These are phyloP conservation scores for Scheffersomyces lignosus DNA, from an alignment of 805 yeast species.

Conservation along the genomic window DNA sequence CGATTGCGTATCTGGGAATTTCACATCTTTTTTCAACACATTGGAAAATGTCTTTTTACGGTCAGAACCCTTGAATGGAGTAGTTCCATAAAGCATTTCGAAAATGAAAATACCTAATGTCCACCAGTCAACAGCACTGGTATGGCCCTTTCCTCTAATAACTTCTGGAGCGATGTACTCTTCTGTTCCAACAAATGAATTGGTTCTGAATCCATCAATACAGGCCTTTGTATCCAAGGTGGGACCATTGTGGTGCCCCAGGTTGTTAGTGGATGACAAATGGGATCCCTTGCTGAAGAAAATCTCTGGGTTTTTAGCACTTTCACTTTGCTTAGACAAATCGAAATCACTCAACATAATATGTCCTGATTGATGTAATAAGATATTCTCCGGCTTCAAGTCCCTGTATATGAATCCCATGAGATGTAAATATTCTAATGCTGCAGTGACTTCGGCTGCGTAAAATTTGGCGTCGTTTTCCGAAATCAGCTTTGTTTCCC, in stretches of 20 bases:
- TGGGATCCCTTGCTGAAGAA: constrained; percentile 31
- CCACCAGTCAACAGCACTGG: constrained; percentile 99
- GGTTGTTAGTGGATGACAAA: constrained; percentile 13
- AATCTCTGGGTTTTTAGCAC: constrained; percentile 74
- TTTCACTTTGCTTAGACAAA: constrained; percentile 82
- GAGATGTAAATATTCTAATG: constrained; percentile 89
- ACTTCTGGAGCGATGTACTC: constrained; percentile 99
- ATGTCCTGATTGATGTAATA: constrained; percentile 95
- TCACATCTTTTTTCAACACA: constrained; percentile 79
- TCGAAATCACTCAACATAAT: constrained; percentile 98
- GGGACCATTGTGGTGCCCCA: constrained; percentile 41
- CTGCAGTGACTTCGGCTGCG: constrained; percentile 96
- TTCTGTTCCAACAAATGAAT: constrained; percentile 98
- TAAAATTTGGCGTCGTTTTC: constrained; percentile 92
- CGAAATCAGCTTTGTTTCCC: constrained; percentile 78
- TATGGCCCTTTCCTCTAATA: constrained; percentile 94
- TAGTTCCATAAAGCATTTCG: constrained; percentile 94
- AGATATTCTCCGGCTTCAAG: constrained; percentile 92
- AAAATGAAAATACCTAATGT: constrained; percentile 89
- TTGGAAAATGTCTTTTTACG: constrained; percentile 89
- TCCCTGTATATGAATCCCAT: constrained; percentile 98
- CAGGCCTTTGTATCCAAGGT: constrained; percentile 92
- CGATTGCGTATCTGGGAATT: constrained; percentile 67
- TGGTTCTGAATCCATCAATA: constrained; percentile 93
- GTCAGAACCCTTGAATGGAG: constrained; percentile 93